Percentiles rank a stretch among this genome's conserved stretches.
These are phyloP conservation scores for Malassezia yamatoensis DNA, from an alignment of 1,284 basidiomycete genomes.

Conservation along the genomic window DNA sequence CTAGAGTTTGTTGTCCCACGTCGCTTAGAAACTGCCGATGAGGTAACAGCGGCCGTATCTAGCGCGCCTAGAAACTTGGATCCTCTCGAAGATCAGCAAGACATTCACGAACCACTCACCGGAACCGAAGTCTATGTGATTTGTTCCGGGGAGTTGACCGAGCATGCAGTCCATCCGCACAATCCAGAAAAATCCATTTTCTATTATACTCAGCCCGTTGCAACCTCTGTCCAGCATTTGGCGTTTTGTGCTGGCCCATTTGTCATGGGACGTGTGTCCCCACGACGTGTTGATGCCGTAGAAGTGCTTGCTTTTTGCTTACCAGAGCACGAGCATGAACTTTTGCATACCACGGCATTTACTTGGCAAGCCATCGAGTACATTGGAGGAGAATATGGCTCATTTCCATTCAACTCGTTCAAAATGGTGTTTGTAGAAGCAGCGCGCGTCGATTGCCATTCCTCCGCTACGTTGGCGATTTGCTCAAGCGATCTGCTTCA, in stretches of 20 bases:
- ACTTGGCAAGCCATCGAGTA: slow-evolving; percentile 82
- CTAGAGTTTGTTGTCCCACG: slow-evolving; percentile 89
- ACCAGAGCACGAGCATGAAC: slow-evolving; percentile 65
- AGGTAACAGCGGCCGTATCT: slow-evolving; percentile 2
- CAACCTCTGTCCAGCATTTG: slow-evolving; percentile 88
- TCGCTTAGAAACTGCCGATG: slow-evolving; percentile 43
- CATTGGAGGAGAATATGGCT: slow-evolving; percentile 82
- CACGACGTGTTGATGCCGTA: slow-evolving; percentile 15
- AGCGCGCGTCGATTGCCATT: slow-evolving; percentile 58
- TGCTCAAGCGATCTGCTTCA: slow-evolving; percentile 74
- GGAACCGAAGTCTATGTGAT: slow-evolving; percentile 58
- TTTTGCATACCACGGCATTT: slow-evolving; percentile 62
- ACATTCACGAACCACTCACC: not conserved
- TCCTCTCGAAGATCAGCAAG: not conserved
- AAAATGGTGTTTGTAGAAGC: slow-evolving; percentile 94
- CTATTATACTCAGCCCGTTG: slow-evolving; percentile 74
- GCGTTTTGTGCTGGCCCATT: slow-evolving; percentile 93
- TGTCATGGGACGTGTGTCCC: slow-evolving; percentile 24
- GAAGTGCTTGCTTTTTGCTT: slow-evolving; percentile 85
- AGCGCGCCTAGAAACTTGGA: slow-evolving; percentile 3
- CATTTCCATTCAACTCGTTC: slow-evolving; percentile 85
- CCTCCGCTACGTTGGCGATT: slow-evolving; percentile 73
- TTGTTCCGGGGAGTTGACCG: slow-evolving; percentile 68
- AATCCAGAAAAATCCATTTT: slow-evolving; percentile 91
- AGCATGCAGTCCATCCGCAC: slow-evolving; percentile 69